Conservation (phyloP, 2,329 filamentous ascomycete species). For the Zasmidium cellare region DNA sequence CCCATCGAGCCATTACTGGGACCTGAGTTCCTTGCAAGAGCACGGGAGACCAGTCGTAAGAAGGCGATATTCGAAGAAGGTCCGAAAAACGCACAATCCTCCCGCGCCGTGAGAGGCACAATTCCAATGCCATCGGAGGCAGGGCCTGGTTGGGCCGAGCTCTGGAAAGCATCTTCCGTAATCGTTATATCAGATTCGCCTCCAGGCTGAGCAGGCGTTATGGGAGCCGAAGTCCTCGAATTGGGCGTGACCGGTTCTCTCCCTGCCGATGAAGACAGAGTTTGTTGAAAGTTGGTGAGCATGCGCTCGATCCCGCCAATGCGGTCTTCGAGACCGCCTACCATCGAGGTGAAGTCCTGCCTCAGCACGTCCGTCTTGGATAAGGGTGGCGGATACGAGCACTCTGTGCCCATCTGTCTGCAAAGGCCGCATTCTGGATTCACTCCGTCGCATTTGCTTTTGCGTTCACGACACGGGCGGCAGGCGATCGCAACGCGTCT, state of each 20-base stretch:
- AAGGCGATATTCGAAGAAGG: constrained; percentile 18
- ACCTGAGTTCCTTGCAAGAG: constrained; percentile 3
- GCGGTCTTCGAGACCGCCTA: constrained; percentile 4
- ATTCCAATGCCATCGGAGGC: constrained; percentile 11
- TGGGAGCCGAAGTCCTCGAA: background rate
- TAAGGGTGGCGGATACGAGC: constrained; percentile 9
- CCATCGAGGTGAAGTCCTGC: constrained; percentile 8
- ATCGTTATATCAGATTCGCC: background rate
- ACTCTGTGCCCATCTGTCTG: constrained; percentile 8
- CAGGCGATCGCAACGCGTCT: constrained; percentile 11
- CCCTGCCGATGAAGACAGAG: background rate
- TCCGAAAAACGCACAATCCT: constrained; percentile 11
- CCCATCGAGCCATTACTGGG: background rate
- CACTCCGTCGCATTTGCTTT: constrained; percentile 9
- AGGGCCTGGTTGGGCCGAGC: background rate
- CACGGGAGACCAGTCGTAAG: constrained; percentile 8
- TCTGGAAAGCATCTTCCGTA: constrained; percentile 6
- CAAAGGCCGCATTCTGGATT: constrained; percentile 7
- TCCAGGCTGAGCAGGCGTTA: background rate
- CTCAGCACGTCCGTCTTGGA: constrained; percentile 13
- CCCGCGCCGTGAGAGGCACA: constrained; percentile 7
- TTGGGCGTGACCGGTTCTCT: background rate
- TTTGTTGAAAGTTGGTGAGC: background rate
- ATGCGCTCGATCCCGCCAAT: constrained; percentile 11
- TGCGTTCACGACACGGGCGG: constrained; percentile 2